A percentile compares a stretch with the other conserved stretches of the same genome.
These are phyloP conservation scores for Phytophthora fragariae DNA, from an alignment of 352 stramenopile species.

Conservation along the genomic window DNA sequence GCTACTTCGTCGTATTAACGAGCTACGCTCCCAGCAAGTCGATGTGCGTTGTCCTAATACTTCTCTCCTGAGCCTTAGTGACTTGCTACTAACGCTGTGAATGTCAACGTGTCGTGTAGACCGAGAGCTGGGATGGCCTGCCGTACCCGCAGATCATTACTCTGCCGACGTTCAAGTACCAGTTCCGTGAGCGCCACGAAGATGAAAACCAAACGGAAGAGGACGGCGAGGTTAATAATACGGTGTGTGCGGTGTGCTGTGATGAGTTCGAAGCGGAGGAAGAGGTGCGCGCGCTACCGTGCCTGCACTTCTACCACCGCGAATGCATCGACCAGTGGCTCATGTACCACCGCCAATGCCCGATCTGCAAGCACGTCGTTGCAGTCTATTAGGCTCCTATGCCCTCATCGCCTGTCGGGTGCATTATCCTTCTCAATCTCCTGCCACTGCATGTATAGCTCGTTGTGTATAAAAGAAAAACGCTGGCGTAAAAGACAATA, in stretches of 20 bases:
- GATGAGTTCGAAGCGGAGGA: constrained; percentile 82
- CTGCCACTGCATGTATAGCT: constrained; percentile 14
- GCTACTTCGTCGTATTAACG: constrained; percentile 82
- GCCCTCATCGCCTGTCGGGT: neutral
- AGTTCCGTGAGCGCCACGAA: constrained; percentile 46
- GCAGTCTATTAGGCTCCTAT: constrained; percentile 60
- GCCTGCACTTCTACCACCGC: constrained; percentile 90
- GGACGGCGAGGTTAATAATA: constrained; percentile 69
- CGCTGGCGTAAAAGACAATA: constrained; percentile 7
- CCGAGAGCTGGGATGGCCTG: constrained; percentile 74
- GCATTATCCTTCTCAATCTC: constrained; percentile 21
- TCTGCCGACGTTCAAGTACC: constrained; percentile 83
- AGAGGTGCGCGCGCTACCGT: constrained; percentile 82
- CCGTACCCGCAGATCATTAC: constrained; percentile 86
- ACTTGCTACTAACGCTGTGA: constrained; percentile 6
- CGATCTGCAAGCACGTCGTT: constrained; percentile 89
- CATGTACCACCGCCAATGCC: constrained; percentile 83
- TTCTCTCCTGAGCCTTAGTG: neutral
- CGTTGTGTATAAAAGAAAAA: constrained; percentile 41
- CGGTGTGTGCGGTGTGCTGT: constrained; percentile 85
- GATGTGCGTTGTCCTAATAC: constrained; percentile 41
- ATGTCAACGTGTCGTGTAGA: constrained; percentile 35
- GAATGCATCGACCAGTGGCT: constrained; percentile 93
- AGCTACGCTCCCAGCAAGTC: constrained; percentile 84
- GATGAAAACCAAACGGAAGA: constrained; percentile 31